A percentile compares a stretch with the other conserved stretches of the same genome.
phyloP scores from a whole-genome alignment of 495 filamentous ascomycete species.

The Glutinoglossum americanum region DNA sequence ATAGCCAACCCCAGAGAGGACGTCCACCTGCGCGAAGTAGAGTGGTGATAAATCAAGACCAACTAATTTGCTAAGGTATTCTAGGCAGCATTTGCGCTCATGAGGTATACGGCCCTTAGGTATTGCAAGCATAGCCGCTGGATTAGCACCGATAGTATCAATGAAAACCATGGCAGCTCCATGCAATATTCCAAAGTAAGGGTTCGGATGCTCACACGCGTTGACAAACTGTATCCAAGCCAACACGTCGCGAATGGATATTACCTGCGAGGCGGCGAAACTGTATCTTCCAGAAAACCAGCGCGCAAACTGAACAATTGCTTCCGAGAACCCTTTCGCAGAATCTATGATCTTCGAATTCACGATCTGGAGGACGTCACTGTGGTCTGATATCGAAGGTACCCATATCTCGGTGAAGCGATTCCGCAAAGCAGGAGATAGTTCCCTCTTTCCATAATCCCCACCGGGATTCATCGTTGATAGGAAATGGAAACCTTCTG shows the following conservation, averaged over 20 bases:
- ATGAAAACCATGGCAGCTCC: slow-evolving; percentile 92
- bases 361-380: slow-evolving; percentile 78
- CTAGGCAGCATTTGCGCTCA: slow-evolving; percentile 50
- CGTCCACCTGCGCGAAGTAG: slow-evolving; percentile 33
- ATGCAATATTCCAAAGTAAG: slow-evolving; percentile 43
- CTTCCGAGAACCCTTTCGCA: slow-evolving; percentile 27
- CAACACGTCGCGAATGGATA: slow-evolving; percentile 78
- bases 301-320: slow-evolving; percentile 68
- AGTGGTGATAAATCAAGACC: slow-evolving; percentile 34
- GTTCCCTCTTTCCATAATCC: slow-evolving; percentile 91
- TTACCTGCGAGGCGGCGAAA: slow-evolving; percentile 42
- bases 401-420: slow-evolving; percentile 99
- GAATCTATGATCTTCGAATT: slow-evolving; percentile 38
- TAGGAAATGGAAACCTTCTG: slow-evolving; percentile 80
- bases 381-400: slow-evolving; percentile 52
- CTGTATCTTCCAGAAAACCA: slow-evolving; percentile 78
- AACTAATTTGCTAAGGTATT: slow-evolving; percentile 46
- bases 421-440: slow-evolving; percentile 86
- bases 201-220: slow-evolving; percentile 25
- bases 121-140: slow-evolving; percentile 58
- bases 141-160: slow-evolving; percentile 85
- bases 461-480: slow-evolving; percentile 99
- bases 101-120: slow-evolving; percentile 30
- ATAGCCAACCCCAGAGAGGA: slow-evolving; percentile 24
- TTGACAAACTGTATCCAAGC: slow-evolving; percentile 93